Evolutionary conservation across 139 green algal species (phyloP), one percentile per base, ranked within the genome.

Genomic region (Chlorella sp.): DNA sequence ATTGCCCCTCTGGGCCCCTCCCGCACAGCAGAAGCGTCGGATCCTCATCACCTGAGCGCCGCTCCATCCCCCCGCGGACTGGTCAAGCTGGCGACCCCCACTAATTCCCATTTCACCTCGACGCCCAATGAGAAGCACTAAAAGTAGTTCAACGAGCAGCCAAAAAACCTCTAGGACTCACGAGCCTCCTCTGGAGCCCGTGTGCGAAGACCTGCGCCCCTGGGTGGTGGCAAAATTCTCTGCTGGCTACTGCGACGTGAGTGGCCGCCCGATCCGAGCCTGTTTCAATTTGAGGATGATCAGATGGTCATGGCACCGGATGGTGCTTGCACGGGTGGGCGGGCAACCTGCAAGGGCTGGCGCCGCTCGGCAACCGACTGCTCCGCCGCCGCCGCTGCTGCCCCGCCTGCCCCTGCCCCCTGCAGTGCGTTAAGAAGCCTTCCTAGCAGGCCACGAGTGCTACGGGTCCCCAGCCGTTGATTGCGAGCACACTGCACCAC

Each of bases 371-470:
- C 15, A 24, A n/a, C 73, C 36, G 36, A 19, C n/a, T 37, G 30
- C n/a, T 30, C 73, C 19, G 73, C 73, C 73, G 73, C 73, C 30
- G 15, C 64, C 64, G 64, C 5, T 11, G 28, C 60, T 34, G n/a
- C 1, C 78, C 78, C 40, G 75, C 40, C 32, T 78, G 75, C 28
- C 30, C 1, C 81, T 84, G 28, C 78, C 78, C 32, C 19, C 32
- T 86, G 91, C 93, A 95, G 92, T 94, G 91, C 88, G 89, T 91
- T 37, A 96, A 96, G 89, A 93, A 95, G 93, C 94, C 94, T 36
- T 92, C 86, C 85, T 96, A 92, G 94, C 94, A 93, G 92, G 76
- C 60, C 81, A 66, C 85, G 83, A 34, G 48, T 71, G 61, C 64
- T 26, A 57, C 79, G 30, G 71, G 36, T 37, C 26, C 83, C 83